Evolutionary conservation across 805 yeast genomes (phyloP), one percentile per base, ranked within the genome.

Genomic region (Wickerhamomyces alni): DNA sequence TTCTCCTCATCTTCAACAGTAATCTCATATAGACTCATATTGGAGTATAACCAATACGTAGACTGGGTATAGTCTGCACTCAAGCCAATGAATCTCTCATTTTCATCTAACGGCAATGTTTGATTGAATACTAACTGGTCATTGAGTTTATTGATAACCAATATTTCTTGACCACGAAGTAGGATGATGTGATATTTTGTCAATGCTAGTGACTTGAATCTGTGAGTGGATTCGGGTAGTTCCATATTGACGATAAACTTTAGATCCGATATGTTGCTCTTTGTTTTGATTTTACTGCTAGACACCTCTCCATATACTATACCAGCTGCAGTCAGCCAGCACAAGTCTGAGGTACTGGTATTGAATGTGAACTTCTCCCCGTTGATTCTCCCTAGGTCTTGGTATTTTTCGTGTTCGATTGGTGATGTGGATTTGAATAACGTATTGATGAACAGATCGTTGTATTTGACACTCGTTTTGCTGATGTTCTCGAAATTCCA

Each of bases 31-130:
- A 93, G 76, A 36, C 68, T 69, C 5, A 62, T 54, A 11, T 64
- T 59, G 0, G 93, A 76, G 50, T 67, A 86, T 4, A 84, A 59
- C 99, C 99, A 93, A 50, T 67, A 84, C 0, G 98, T 85, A 1
- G 67, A 54, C 33, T 61, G 60, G 4, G 58, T 43, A 37, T 61
- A 59, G 50, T 84, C 94, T 2, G 69, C 66, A 2, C 70, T 52
- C 5, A 77, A 54, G 0, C 82, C 82, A 7, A 68, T 40, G 34
- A 72, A 54, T 21, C 56, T 50, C 34, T 69, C 74, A 33, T 54
- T 55, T 5, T 56, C 57, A 18, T 52, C 53, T 38, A 41, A 50
- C 31, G 61, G 68, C 4, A 76, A 55, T 2, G 64, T 54, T 30
- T 69, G 69, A 29, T 67, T 63, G 37, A 59, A 69, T 2, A 72